Conservation (phyloP, 2,329 filamentous ascomycete species). For the Emergomyces africanus region DNA sequence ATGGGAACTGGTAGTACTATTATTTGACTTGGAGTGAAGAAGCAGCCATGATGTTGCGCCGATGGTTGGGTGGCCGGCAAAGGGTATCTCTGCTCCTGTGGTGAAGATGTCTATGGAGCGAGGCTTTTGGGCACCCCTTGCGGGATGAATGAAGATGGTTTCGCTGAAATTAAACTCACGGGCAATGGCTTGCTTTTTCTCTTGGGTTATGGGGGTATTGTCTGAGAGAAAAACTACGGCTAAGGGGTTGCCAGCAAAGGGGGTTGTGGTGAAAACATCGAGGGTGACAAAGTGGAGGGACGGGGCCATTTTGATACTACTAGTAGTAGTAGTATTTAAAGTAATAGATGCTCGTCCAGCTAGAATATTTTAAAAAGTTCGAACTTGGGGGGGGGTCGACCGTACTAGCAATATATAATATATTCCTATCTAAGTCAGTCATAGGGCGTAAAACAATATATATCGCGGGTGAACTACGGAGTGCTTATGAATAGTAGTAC, state of each 20-base stretch:
- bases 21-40: slow-evolving; percentile 15
- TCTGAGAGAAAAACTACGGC: slow-evolving; percentile 43
- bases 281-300: slow-evolving; percentile 23
- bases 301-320: slow-evolving; percentile 16
- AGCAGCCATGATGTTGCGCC: slow-evolving; percentile 40
- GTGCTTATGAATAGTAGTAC: not conserved
- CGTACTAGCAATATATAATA: not conserved
- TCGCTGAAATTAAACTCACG: slow-evolving; percentile 53
- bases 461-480: no score
- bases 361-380: not conserved
- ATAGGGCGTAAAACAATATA: no score
- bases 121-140: slow-evolving; percentile 38
- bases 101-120: slow-evolving; percentile 50
- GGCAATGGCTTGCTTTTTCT: slow-evolving; percentile 46
- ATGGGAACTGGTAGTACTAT: slow-evolving; percentile 1
- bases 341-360: not conserved
- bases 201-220: slow-evolving; percentile 32
- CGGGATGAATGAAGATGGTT: slow-evolving; percentile 49
- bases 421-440: not conserved
- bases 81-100: slow-evolving; percentile 42
- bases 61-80: slow-evolving; percentile 52
- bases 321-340: no score
- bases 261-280: slow-evolving; percentile 31
- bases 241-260: slow-evolving; percentile 45
- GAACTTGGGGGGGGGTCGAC: not conserved